Percentiles rank a stretch among this genome's conserved stretches.
Evolutionary conservation across 2,329 filamentous ascomycete genomes (phyloP).

Genomic region (Fusarium subtropicale): DNA sequence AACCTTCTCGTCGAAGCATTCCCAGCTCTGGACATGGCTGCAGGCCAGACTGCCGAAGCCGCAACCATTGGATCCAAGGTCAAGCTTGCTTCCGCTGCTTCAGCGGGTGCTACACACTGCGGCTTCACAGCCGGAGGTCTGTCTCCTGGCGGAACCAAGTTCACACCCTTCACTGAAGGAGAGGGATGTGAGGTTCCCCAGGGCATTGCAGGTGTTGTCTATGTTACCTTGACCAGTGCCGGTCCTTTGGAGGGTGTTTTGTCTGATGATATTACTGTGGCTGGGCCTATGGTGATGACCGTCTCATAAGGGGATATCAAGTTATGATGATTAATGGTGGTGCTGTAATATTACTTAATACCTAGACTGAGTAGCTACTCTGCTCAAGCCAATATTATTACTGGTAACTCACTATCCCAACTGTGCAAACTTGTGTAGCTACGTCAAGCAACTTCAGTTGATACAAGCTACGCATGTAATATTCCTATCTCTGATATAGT

Average conservation of each 20-base stretch:
- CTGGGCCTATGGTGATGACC: slow-evolving; percentile 71
- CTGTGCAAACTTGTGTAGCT: neutral
- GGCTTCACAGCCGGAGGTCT: slow-evolving; percentile 73
- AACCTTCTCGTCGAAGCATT: slow-evolving; percentile 70
- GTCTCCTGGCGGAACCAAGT: slow-evolving; percentile 68
- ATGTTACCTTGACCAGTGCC: slow-evolving; percentile 72
- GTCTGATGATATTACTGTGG: slow-evolving; percentile 72
- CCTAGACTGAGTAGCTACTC: slow-evolving; percentile 19
- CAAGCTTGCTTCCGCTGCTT: slow-evolving; percentile 62
- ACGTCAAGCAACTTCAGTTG: slow-evolving; percentile 1
- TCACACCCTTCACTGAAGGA: slow-evolving; percentile 64
- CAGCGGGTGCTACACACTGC: slow-evolving; percentile 67
- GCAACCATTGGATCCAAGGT: slow-evolving; percentile 49
- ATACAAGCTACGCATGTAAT: slow-evolving; percentile 5
- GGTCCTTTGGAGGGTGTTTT: slow-evolving; percentile 63
- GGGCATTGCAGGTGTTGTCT: slow-evolving; percentile 71
- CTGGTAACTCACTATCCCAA: slow-evolving; percentile 15
- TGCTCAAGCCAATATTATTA: slow-evolving; percentile 28
- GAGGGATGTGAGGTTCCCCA: slow-evolving; percentile 71
- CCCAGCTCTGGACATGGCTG: slow-evolving; percentile 66
- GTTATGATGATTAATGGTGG: slow-evolving; percentile 1
- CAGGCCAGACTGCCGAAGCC: slow-evolving; percentile 55
- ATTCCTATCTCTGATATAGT: slow-evolving; percentile 26
- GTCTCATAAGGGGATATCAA: slow-evolving; percentile 51
- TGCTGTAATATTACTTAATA: slow-evolving; percentile 29